Base-by-base conservation (phyloP, 768 basidiomycete species). In the Xerocomellus amylosporus region DNA sequence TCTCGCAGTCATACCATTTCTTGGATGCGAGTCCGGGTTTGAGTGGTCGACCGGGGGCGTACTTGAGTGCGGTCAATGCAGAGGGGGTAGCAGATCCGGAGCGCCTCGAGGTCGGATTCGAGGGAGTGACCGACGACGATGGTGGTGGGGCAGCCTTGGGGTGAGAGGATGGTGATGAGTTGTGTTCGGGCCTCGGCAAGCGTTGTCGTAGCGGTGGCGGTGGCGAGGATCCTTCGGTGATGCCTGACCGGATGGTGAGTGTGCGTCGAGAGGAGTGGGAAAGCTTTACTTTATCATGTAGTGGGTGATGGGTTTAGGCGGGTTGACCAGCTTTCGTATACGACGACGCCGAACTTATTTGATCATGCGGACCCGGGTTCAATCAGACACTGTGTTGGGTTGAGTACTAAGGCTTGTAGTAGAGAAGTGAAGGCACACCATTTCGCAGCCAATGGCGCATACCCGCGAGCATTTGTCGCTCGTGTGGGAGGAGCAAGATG, bases 361-460 rank as follows among this genome's bases (percentile, higher is more conserved):
- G 58, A 98, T 83, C 26, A 97, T 67, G 49, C 88, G 93, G 3
- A 96, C 81, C 39, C 94, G 77, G 1, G 95, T 87, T 88, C 88
- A 1, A 93, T 95, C 69, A 87, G 60, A 66, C 94, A 96, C 94
- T 97, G 26, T 8, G 6, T 26, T 2, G 41, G 17, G 19, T 33
- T 63, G 30, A 59, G 63, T 42, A n/a, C n/a, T n/a, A 10, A 31
- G 37, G 15, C 0, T 4, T 8, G 8, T 1, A 14, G 47, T 5
- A 15, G 2, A 38, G 5, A 8, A 1, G 37, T n/a, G 17, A 12
- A 64, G 36, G 10, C 82, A 49, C 55, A 92, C 95, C 96, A 98
- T 98, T 70, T 98, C 96, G 70, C 96, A 98, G 77, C 98, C 96
- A 43, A 99, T 81, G 0, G 92, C 91, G 52, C 90, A 86, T 24